phyloP scores from a whole-genome alignment of 2,329 filamentous ascomycete species.

The Epicoccum sorghinum region DNA sequence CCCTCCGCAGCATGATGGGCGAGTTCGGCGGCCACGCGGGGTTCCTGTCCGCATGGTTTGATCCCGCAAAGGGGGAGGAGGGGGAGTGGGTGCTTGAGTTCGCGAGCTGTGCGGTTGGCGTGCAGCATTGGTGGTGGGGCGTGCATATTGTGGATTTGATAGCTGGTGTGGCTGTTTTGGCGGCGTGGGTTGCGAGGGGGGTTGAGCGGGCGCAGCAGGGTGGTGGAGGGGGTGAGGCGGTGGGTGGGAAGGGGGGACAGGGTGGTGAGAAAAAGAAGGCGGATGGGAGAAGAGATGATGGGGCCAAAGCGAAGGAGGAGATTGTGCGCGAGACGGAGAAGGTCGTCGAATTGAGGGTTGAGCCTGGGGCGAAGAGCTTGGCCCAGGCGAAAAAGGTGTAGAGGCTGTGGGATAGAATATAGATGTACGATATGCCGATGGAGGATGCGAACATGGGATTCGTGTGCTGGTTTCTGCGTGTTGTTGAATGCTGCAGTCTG shows the following conservation, averaged over 20 bases:
- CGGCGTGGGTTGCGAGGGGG: not conserved
- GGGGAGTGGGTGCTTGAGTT: slow-evolving; percentile 85
- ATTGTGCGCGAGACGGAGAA: not conserved
- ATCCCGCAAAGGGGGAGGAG: slow-evolving; percentile 71
- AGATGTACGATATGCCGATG: too few relatives aligned
- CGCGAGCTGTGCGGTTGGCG: slow-evolving; percentile 75
- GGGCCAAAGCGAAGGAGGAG: not conserved
- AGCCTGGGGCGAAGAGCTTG: not conserved
- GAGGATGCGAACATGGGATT: too few relatives aligned
- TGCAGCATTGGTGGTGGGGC: slow-evolving; percentile 93
- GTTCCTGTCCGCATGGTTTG: slow-evolving; percentile 88
- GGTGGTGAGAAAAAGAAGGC: too few relatives aligned
- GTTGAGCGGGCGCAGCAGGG: not conserved
- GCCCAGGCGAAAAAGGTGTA: not conserved
- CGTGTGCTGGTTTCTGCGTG: too few relatives aligned
- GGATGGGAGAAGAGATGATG: not conserved
- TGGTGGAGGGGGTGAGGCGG: not conserved
- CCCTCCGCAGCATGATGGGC: slow-evolving; percentile 98
- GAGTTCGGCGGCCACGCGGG: slow-evolving; percentile 92
- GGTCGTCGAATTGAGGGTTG: not conserved
- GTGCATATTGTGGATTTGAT: slow-evolving; percentile 66
- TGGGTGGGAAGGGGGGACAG: too few relatives aligned
- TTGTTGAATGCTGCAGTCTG: too few relatives aligned
- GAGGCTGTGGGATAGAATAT: too few relatives aligned
- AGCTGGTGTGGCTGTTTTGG: not conserved